Base-by-base conservation (phyloP, 495 filamentous ascomycete species). In the Lasiosphaeria hispida region DNA sequence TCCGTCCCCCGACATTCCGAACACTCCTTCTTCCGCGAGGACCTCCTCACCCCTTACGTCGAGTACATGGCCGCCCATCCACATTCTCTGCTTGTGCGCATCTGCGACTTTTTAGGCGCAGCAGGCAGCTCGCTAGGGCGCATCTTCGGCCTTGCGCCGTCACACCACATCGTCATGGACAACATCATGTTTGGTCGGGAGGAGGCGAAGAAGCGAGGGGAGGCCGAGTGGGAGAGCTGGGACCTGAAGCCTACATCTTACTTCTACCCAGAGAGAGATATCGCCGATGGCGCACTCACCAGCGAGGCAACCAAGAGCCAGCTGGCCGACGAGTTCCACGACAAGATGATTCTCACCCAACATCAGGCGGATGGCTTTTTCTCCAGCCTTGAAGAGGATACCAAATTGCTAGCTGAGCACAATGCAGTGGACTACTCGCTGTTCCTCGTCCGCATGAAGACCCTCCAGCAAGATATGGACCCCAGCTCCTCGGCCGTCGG, bases 161-260 rank as follows among this genome's bases (percentile, higher is more conserved):
- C 81, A 0, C 84, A 87, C 60, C 85, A 89, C 65, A 83, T 90
- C 60, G 75, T 89, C 60, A 90, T 89, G 86, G 86, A 89, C 45
- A 88, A 89, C 66, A 74, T 86, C 49, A 71, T 88, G 41, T 82
- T 82, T 63, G 85, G 84, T 4, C 69, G 79, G 50, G 67, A 70
- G 7, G 49, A 62, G n/a, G 70, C 69, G 1, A 67, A 75, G 7
- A 74, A 78, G 45, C 63, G 68, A 0, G 68, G 69, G 2, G 63
- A 73, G 2, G 68, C 72, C 0, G 71, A 77, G 8, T 90, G 85
- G 85, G 85, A 89, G 57, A 79, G 79, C 0, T 89, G 85, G 73
- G 86, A 90, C 40, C 79, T 90, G 13, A 90, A 90, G 62, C 87
- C 87, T 0, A 82, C 77, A 18, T 81, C 82, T 38, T 90, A 88